Evolutionary conservation across 169 alveolate genomes (phyloP), one percentile per base, ranked within the genome.

Genomic region (Nephromyces sp.): DNA sequence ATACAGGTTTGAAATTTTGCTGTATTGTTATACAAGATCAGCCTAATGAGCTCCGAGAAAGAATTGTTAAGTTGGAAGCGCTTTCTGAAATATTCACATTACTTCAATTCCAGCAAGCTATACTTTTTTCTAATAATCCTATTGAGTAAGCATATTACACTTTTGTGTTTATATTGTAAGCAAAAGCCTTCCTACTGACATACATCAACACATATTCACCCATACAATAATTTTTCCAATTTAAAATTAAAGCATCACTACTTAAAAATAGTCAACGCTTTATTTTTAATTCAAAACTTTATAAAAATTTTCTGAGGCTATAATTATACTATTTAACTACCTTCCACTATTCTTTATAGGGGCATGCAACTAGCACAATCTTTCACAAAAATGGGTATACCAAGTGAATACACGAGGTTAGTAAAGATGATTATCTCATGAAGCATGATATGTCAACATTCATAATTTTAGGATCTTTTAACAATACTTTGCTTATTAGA

Each of bases 91-190:
- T 64, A 5, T 25, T 72, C 25, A 21, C 72, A 22, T 21, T 32
- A 6, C 43, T 72, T 5, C 34, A 15, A 25, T 81, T 66, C 65
- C 72, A 82, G 0, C 87, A 81, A 34, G 67, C 87, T 0, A 22
- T 81, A 4, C 52, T 81, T 4, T 81, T 81, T 35, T 63, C 72
- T 8, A 81, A 81, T 52, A 66, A 62, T 3, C 34, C 78, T 63
- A 63, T 32, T 30, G 74, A 34, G 79, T 72, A 63, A 64, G 70
- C 53, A 29, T 22, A 22, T 22, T 27, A 6, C 34, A 5, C 5
- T 57, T 32, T 2, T 2, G 66, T 3, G n/a, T 57, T 2, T 6
- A 25, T 6, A 57, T 6, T 15, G 57, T 43, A n/a, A 15, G n/a
- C 57, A n/a, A n/a, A 15, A 15, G 57, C 15, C n/a, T 43, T 43